phyloP scores from a whole-genome alignment of 805 yeast genomes.

The Wickerhamiella domercqiae region DNA sequence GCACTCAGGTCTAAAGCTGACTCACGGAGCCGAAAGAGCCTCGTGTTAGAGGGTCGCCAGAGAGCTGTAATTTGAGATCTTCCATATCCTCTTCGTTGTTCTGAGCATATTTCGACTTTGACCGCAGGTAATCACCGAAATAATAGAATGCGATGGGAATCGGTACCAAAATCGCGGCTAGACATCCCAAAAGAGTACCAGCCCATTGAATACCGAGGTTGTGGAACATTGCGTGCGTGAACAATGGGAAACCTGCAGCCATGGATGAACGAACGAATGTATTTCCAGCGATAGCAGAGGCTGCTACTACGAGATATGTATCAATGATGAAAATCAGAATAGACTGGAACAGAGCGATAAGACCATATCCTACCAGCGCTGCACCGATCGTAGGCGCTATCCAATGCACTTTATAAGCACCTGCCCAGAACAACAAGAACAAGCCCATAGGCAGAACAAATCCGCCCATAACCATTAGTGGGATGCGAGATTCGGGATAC shows the following conservation, averaged over 20 bases:
- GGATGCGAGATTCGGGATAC: slow-evolving; percentile 68
- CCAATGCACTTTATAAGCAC: slow-evolving; percentile 58
- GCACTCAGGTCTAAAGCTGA: too few species aligned
- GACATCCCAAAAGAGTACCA: slow-evolving; percentile 35
- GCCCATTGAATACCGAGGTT: slow-evolving; percentile 42
- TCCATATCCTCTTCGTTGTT: slow-evolving; percentile 8
- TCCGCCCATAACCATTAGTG: slow-evolving; percentile 61
- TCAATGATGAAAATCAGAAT: slow-evolving; percentile 47
- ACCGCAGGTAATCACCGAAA: slow-evolving; percentile 28
- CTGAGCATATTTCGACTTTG: slow-evolving; percentile 14
- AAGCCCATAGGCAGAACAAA: slow-evolving; percentile 61
- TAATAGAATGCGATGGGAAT: slow-evolving; percentile 40
- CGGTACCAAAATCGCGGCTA: slow-evolving; percentile 35
- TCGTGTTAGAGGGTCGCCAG: slow-evolving; percentile 13
- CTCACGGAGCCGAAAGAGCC: slow-evolving; percentile 1
- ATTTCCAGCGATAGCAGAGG: slow-evolving; percentile 51
- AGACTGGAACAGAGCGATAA: slow-evolving; percentile 43
- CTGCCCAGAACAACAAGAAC: slow-evolving; percentile 82
- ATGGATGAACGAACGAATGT: slow-evolving; percentile 43
- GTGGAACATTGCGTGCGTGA: slow-evolving; percentile 37
- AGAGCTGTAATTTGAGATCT: slow-evolving; percentile 8
- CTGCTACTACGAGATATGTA: slow-evolving; percentile 41
- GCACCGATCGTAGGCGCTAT: slow-evolving; percentile 44
- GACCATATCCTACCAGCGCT: slow-evolving; percentile 37
- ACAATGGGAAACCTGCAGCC: slow-evolving; percentile 49